Conservation (phyloP, 352 stramenopile species). For the Phytophthora europaea region DNA sequence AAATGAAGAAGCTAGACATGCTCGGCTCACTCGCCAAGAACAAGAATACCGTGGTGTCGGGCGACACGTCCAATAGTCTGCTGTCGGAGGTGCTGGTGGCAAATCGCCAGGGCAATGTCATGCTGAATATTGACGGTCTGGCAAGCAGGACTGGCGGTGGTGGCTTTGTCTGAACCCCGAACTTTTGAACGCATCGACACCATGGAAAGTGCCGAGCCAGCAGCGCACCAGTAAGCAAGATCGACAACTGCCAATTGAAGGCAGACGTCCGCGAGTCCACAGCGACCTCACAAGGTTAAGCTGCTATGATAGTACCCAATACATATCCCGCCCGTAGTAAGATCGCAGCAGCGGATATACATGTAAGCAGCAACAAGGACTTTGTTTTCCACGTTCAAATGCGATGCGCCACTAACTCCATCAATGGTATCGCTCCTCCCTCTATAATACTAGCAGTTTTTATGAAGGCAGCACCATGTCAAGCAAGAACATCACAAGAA, state of each 20-base stretch:
- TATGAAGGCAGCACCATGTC: too few species aligned
- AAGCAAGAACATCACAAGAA: too few species aligned
- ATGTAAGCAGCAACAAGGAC: not conserved
- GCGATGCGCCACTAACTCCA: not conserved
- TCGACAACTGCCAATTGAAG: slow-evolving; percentile 25
- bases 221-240: not conserved
- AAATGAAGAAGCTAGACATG: slow-evolving; percentile 59
- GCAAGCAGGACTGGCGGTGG: slow-evolving; percentile 30
- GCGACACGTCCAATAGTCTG: slow-evolving; percentile 61
- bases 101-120: slow-evolving; percentile 54
- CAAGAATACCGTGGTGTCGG: slow-evolving; percentile 49
- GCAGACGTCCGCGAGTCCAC: not conserved
- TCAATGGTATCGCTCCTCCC: too few species aligned
- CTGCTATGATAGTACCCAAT: not conserved
- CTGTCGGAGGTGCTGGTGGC: slow-evolving; percentile 56
- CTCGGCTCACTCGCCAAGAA: slow-evolving; percentile 50
- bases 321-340: not conserved
- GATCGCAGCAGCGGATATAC: not conserved
- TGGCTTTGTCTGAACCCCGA: slow-evolving; percentile 18
- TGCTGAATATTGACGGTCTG: slow-evolving; percentile 49
- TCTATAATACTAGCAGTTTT: too few species aligned
- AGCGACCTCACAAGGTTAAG: not conserved
- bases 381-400: not conserved
- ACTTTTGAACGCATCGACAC: slow-evolving; percentile 7
- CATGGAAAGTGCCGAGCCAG: slow-evolving; percentile 1